phyloP scores from a whole-genome alignment of 306 rosid species.

The Cicer chorassanicum region DNA sequence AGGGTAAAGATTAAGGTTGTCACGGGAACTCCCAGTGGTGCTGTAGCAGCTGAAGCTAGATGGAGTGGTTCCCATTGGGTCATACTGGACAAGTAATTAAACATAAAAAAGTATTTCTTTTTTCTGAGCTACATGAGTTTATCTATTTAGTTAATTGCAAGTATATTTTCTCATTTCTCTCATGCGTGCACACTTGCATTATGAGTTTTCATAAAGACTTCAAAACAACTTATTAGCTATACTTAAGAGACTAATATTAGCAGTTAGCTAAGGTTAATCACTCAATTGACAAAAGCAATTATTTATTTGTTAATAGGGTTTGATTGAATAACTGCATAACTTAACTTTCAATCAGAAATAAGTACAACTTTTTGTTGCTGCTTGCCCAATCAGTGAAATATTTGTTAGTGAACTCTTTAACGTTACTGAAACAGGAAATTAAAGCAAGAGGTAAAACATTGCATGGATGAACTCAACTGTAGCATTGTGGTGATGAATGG shows the following conservation, averaged over 20 bases:
- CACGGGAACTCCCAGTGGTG: constrained; percentile 69
- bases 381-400: constrained; percentile 10
- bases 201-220: constrained; percentile 27
- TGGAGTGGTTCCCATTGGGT: constrained; percentile 88
- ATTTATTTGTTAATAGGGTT: constrained; percentile 1
- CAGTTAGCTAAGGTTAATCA: constrained; percentile 21
- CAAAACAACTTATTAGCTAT: constrained; percentile 20
- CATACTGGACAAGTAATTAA: constrained; percentile 98
- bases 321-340: constrained; percentile 31
- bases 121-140: constrained; percentile 61
- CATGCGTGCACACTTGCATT: background rate
- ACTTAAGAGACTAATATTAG: constrained; percentile 3
- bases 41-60: constrained; percentile 92
- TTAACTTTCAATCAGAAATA: constrained; percentile 24
- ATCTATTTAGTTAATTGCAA: constrained; percentile 37
- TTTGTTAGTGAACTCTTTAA: constrained; percentile 24
- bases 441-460: constrained; percentile 86
- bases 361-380: constrained; percentile 26
- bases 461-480: constrained; percentile 85
- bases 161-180: background rate
- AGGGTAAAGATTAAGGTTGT: constrained; percentile 90
- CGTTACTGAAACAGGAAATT: constrained; percentile 70
- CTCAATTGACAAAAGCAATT: constrained; percentile 27
- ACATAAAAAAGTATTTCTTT: constrained; percentile 72
- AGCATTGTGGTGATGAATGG: constrained; percentile 88